Base-by-base conservation (phyloP, 2,329 filamentous ascomycete genomes). In the Neonectria coccinea region DNA sequence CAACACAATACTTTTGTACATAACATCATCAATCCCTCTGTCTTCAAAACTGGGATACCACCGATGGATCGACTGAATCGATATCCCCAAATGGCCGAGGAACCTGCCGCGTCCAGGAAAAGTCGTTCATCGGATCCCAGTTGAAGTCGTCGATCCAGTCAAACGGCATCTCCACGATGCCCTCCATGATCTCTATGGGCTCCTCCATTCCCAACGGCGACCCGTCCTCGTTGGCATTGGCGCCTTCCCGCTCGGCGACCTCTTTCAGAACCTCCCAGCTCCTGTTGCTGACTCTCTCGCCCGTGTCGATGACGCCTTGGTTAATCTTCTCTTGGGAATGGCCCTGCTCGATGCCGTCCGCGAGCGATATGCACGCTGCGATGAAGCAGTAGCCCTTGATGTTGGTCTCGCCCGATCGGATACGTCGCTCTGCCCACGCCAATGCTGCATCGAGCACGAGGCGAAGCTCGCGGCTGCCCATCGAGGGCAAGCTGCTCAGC, bases 321-420 rank as follows among this genome's bases (percentile, higher is more conserved):
- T 80, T 76, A 3, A 78, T 67, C 39, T 78, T 75, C 4, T 74
- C 71, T 12, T 75, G 67, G 2, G 69, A 59, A 2, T 76, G 44
- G 0, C 77, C 76, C 11, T 59, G 54, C 20, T 75, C 76, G 5
- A 82, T 67, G 1, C 76, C 77, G 27, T 81, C 73, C 0, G 77
- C 71, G n/a, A 83, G 77, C 11, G 72, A 73, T 3, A 77, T 42
- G 50, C 70, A 70, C 1, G 75, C 74, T 3, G 75, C 70, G 14
- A 77, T 55, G 27, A 84, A 77, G 29, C 80, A 74, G 47, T 79
- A 77, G 5, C 78, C 78, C 63, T 84, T 84, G 36, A 79, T 70
- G 41, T 83, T 83, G 3, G 80, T 82, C 72, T 83, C 81, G 2
- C 82, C 82, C 0, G 80, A 76, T 22, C 72, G 74, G n/a, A 83